Conservation (phyloP, 2,329 filamentous ascomycete genomes). For the Paecilomyces dactylethromorphus region DNA sequence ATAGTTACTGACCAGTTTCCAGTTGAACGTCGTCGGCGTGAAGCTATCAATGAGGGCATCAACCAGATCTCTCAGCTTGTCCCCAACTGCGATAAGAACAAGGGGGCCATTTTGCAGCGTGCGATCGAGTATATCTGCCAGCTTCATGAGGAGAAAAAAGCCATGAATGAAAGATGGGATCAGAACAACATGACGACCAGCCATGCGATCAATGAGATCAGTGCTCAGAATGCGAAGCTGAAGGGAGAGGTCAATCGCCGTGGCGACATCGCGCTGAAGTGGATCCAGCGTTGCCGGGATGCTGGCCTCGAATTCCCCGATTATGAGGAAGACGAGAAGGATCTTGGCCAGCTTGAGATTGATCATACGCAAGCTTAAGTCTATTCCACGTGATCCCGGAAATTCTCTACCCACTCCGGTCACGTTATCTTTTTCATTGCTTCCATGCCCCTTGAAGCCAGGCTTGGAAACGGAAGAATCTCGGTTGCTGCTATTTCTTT, state of each 20-base stretch:
- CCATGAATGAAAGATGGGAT: slow-evolving; percentile 35
- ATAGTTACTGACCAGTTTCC: neutral
- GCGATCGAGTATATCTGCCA: slow-evolving; percentile 92
- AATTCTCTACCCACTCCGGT: neutral
- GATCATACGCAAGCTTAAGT: slow-evolving; percentile 18
- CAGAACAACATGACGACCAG: slow-evolving; percentile 38
- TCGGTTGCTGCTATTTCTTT: neutral
- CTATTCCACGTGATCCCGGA: neutral
- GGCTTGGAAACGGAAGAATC: neutral
- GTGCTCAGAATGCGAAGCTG: slow-evolving; percentile 88
- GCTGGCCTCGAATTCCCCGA: slow-evolving; percentile 44
- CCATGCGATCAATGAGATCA: slow-evolving; percentile 68
- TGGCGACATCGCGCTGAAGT: slow-evolving; percentile 59
- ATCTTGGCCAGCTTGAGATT: slow-evolving; percentile 30
- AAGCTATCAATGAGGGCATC: slow-evolving; percentile 98
- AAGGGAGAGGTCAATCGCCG: slow-evolving; percentile 84
- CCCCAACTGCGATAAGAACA: slow-evolving; percentile 97
- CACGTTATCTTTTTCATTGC: neutral
- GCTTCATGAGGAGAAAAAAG: slow-evolving; percentile 48
- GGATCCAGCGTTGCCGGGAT: slow-evolving; percentile 41
- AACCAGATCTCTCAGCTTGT: slow-evolving; percentile 98
- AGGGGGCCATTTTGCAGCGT: slow-evolving; percentile 89
- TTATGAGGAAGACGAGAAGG: slow-evolving; percentile 36
- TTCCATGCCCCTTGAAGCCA: neutral
- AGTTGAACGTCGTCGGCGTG: slow-evolving; percentile 94